Percentiles rank a stretch among this genome's conserved stretches.
These are phyloP conservation scores for Colletotrichum higginsianum DNA, from an alignment of 2,329 filamentous ascomycete species.

Conservation along the genomic window DNA sequence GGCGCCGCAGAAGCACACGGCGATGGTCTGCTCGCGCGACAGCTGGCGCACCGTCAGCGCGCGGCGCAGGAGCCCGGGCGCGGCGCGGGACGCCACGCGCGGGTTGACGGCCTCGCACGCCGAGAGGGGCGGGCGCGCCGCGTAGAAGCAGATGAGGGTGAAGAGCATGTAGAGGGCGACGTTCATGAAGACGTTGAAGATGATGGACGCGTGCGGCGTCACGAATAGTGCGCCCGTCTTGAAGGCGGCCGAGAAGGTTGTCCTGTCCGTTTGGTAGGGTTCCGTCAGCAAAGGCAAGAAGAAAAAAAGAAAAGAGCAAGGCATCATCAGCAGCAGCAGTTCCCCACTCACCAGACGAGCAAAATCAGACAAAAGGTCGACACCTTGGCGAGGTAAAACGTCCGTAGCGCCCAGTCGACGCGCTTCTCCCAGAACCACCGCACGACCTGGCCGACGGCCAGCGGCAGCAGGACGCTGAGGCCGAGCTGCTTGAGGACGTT, in stretches of 20 bases:
- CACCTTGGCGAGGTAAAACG: constrained; percentile 66
- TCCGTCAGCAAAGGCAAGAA: not conserved
- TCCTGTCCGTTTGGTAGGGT: constrained; percentile 60
- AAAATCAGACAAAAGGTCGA: constrained; percentile 64
- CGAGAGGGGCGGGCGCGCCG: constrained; percentile 58
- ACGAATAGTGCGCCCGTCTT: constrained; percentile 72
- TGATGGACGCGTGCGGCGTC: constrained; percentile 71
- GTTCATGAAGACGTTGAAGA: constrained; percentile 79
- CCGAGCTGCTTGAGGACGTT: constrained; percentile 79
- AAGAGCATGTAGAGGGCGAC: constrained; percentile 75
- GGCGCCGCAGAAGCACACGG: constrained; percentile 80
- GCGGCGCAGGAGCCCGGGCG: constrained; percentile 51
- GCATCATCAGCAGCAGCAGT: too few species aligned
- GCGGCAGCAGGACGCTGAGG: constrained; percentile 75
- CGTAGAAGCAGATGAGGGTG: constrained; percentile 72
- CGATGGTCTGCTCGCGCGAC: constrained; percentile 74
- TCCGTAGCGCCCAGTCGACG: constrained; percentile 68
- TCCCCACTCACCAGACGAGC: constrained; percentile 61
- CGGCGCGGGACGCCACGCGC: constrained; percentile 43
- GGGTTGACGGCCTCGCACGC: constrained; percentile 53
- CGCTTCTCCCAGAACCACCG: constrained; percentile 65
- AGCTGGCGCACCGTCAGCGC: constrained; percentile 66
- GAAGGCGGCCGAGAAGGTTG: constrained; percentile 77
- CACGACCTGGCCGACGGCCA: constrained; percentile 73
- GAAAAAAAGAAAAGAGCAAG: not conserved